Base-by-base conservation (phyloP, 768 basidiomycete species). In the Clathrus columnatus region DNA sequence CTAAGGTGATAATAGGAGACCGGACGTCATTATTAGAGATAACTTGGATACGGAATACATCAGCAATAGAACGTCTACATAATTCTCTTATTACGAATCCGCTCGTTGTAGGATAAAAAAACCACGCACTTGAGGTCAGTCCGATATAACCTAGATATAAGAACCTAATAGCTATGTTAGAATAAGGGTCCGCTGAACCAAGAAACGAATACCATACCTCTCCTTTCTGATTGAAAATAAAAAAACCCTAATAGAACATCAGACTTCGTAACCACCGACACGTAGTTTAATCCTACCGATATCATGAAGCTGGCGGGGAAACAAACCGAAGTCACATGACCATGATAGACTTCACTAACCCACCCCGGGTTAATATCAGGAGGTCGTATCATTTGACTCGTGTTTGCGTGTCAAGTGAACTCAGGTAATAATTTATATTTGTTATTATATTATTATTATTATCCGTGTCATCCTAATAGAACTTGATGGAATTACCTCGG, bases 191-290 rank as follows among this genome's bases (percentile, higher is more conserved):
- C 16, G 17, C 11, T 20, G 60, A 59, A 57, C 57, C 32, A 44
- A 32, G 47, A 21, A 26, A n/a, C 28, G 26, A 14, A 6, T 24
- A 16, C 66, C 80, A 41, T 54, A 93, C 95, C 81, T 98, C 96
- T 70, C 96, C 96, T 71, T 98, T 97, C 71, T 94, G 92, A 67
- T 97, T 99, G 78, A 97, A 96, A 57, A 97, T 91, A 71, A 98
- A 97, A 82, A 97, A 97, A 48, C 90, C 94, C 94, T 97, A 61
- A 50, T 46, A 59, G 21, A 11, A 59, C 20, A 52, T 51, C 56
- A 48, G 41, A 50, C 26, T 32, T 26, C 48, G 45, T 5, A 50
- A n/a, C 16, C 23, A 46, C 20, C 26, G 36, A 43, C 23, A n/a
- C 30, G 18, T 46, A 16, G 47, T 17, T n/a, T 36, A 11, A 14